Conservation (phyloP, 1,139 yeast species). For the Lodderomyces orthopsilosis region DNA sequence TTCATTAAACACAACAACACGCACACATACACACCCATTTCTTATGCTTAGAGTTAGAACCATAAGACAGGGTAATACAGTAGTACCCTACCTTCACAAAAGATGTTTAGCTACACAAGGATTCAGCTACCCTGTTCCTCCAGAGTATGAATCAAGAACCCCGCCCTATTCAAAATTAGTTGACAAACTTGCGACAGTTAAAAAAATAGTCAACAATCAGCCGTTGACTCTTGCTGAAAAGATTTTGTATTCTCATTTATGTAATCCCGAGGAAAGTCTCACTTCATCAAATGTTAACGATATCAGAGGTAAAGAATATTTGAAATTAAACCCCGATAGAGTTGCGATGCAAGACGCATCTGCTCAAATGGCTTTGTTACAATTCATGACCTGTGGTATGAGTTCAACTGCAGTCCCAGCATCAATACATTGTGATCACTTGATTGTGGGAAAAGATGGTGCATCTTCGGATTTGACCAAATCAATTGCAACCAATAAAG, state of each 20-base stretch:
- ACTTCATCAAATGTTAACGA: constrained; percentile 48
- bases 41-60: constrained; percentile 3
- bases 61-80: neutral
- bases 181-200: constrained; percentile 59
- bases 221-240: constrained; percentile 94
- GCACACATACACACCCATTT: neutral
- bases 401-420: constrained; percentile 85
- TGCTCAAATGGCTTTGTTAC: constrained; percentile 95
- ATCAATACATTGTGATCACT: constrained; percentile 95
- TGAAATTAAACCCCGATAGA: constrained; percentile 93
- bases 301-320: constrained; percentile 79
- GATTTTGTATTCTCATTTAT: constrained; percentile 86
- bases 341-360: constrained; percentile 99
- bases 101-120: constrained; percentile 34
- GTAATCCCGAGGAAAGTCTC: constrained; percentile 77
- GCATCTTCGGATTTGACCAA: constrained; percentile 72
- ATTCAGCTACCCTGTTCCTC: constrained; percentile 43
- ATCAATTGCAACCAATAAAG: constrained; percentile 82
- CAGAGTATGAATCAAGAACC: constrained; percentile 61
- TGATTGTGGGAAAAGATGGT: constrained; percentile 93
- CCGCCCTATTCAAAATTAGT: constrained; percentile 86
- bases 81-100: neutral
- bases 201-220: constrained; percentile 58
- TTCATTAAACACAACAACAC: neutral
- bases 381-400: constrained; percentile 96